Evolutionary conservation across 1,284 basidiomycete species (phyloP), one percentile per base, ranked within the genome.

Genomic region (Melampsora larici-populina): DNA sequence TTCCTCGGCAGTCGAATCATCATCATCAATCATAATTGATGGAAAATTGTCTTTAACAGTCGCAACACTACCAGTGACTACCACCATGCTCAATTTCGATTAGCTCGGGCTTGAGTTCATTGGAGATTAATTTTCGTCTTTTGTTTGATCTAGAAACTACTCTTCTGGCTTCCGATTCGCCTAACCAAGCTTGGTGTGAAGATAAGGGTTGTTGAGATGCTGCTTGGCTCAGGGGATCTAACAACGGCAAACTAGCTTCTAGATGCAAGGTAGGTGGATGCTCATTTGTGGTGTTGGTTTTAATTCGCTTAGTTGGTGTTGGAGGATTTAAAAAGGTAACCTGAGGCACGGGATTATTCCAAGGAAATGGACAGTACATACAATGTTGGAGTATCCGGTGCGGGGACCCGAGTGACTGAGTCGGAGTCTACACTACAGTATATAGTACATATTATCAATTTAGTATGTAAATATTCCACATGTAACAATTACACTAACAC

Each of bases 41-140:
- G 72, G 55, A 33, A 55, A 36, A 29, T 29, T 49, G 33, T 43
- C 51, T 74, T 74, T 58, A n/a, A 49, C 40, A 43, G 18, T 31
- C 29, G 21, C 11, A 21, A 46, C 43, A 17, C 43, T 46, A 46
- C 17, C 15, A 46, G 9, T 17, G 15, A 17, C 15, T 15, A 17
- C 43, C 15, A 46, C 43, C 58, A 31, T n/a, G 31, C 21, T 17
- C 5, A 18, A 58, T n/a, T 0, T 40, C 7, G 62, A 33, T 26
- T 5, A 13, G 31, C 49, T 51, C 24, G 29, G 46, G 60, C 55
- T 65, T 48, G 63, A 63, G 36, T 15, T 31, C 49, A 48, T 48
- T 49, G 18, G 60, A 64, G 43, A 33, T 24, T n/a, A 7, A 70
- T 60, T 60, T 70, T 70, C 55, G 49, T 29, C 31, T 13, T 18